Evolutionary conservation across 1,139 yeast species (phyloP).

Genomic region (Diutina mesorugosa): DNA sequence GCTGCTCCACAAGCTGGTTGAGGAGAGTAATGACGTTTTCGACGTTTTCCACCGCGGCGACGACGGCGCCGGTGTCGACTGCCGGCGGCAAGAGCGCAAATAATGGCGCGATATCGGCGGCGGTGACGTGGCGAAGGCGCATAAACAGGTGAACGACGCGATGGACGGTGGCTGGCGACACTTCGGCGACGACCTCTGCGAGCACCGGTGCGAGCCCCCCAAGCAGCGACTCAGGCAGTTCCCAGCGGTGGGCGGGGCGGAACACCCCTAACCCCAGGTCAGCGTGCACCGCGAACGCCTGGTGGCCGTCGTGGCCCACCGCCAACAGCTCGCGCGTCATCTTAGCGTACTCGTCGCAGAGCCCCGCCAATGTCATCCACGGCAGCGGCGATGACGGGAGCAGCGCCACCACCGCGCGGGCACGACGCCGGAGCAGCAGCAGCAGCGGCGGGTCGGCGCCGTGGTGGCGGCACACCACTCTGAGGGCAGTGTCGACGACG

Average conservation of each 20-base stretch:
- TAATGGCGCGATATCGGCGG: slow-evolving; percentile 12
- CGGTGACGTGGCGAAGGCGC: slow-evolving; percentile 7
- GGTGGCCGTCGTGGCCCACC: neutral
- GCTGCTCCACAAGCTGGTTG: slow-evolving; percentile 12
- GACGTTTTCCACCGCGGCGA: slow-evolving; percentile 8
- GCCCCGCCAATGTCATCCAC: neutral
- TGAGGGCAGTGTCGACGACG: neutral
- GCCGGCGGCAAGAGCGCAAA: slow-evolving; percentile 7
- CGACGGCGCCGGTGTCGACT: slow-evolving; percentile 12
- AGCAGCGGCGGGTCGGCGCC: neutral
- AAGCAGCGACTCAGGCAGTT: slow-evolving; percentile 10
- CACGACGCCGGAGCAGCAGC: neutral
- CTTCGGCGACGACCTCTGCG: slow-evolving; percentile 9
- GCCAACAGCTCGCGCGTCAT: neutral
- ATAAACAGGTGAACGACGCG: slow-evolving; percentile 11
- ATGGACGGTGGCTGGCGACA: slow-evolving; percentile 17
- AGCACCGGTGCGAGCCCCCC: slow-evolving; percentile 12
- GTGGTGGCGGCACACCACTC: neutral
- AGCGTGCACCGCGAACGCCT: slow-evolving; percentile 10
- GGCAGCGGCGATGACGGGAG: neutral
- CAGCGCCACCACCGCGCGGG: neutral
- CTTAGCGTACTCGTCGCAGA: neutral
- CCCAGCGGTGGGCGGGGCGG: slow-evolving; percentile 22
- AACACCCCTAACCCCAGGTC: slow-evolving; percentile 23
- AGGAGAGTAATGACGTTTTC: slow-evolving; percentile 13